Base-by-base conservation (phyloP, 1,284 basidiomycete species). In the Abortiporus biennis region DNA sequence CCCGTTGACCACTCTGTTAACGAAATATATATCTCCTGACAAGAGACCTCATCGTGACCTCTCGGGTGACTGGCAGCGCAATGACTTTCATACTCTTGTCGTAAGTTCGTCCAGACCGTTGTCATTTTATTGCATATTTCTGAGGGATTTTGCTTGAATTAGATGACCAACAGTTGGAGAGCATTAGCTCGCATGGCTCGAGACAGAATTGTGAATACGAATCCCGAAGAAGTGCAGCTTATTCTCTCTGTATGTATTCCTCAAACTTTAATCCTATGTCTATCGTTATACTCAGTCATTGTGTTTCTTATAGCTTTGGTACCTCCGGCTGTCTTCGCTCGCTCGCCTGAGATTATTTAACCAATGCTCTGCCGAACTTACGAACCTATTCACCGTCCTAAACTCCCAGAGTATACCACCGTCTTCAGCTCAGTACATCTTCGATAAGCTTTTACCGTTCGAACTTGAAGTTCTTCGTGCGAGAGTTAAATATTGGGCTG, bases 131-230 rank as follows among this genome's bases (percentile, higher is more conserved):
- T 35, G 33, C 17, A 36, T 27, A 6, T 30, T 34, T 16, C 42
- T 49, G 36, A 36, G 47, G 43, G 35, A 37, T 36, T 30, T 39
- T 9, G 5, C 20, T 6, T 22, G 13, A n/a, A 24, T 21, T 31
- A 90, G 87, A 85, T 86, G 78, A 78, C 81, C 30, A 88, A 89
- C 50, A 87, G 82, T 52, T 91, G 86, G 87, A 72, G 87, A 37
- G 78, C 85, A 0, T 57, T 89, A 37, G 87, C 87, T 16, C 72
- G 68, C 44, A 86, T 87, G 78, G 84, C 86, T 20, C 72, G 81
- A 54, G 87, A 90, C 55, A 69, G 77, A 29, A 76, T 90, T 39
- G 76, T 89, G 11, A 67, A 71, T 19, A 67, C 81, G 21, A 72
- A 83, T 46, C 80, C 86, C 0, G 76, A 80, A 46, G 80, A 86